Percentiles rank a stretch among this genome's conserved stretches.
phyloP scores from a whole-genome alignment of 2,329 filamentous ascomycete genomes.

The Sporothrix phasma region DNA sequence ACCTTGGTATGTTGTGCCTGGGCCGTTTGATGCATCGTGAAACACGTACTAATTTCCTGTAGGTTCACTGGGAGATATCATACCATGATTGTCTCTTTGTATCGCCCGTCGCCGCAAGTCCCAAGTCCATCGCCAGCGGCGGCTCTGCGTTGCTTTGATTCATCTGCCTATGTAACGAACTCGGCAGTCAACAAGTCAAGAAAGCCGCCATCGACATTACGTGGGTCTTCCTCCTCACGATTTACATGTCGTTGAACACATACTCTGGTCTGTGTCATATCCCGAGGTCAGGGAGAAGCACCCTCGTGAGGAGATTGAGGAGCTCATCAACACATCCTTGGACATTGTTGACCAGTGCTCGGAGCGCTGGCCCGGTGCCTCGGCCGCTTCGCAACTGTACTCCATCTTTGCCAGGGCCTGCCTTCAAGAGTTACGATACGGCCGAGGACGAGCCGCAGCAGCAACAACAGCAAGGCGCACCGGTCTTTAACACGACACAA shows the following conservation, averaged over 20 bases:
- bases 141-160: conserved; percentile 73
- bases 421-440: conserved; percentile 73
- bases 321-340: conserved; percentile 62
- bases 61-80: conserved; percentile 65
- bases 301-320: conserved; percentile 62
- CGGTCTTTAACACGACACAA: conserved; percentile 18
- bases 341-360: conserved; percentile 71
- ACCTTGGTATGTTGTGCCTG: conserved; percentile 54
- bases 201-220: conserved; percentile 72
- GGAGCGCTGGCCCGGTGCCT: conserved; percentile 84
- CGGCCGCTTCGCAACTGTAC: conserved; percentile 76
- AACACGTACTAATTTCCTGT: conserved; percentile 10
- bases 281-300: conserved; percentile 68
- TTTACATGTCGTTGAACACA: conserved; percentile 90
- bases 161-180: conserved; percentile 70
- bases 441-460: conserved; percentile 33
- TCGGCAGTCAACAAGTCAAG: conserved; percentile 71
- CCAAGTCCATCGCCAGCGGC: conserved; percentile 73
- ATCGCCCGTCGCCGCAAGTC: conserved; percentile 84
- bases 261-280: conserved; percentile 88
- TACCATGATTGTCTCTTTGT: conserved; percentile 79
- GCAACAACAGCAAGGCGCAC: conserved; percentile 9
- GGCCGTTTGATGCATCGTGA: neutral
- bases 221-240: conserved; percentile 81
- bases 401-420: conserved; percentile 77